Evolutionary conservation across 1,139 yeast genomes (phyloP), one percentile per base, ranked within the genome.

Genomic region (Yamadazyma conglobata): DNA sequence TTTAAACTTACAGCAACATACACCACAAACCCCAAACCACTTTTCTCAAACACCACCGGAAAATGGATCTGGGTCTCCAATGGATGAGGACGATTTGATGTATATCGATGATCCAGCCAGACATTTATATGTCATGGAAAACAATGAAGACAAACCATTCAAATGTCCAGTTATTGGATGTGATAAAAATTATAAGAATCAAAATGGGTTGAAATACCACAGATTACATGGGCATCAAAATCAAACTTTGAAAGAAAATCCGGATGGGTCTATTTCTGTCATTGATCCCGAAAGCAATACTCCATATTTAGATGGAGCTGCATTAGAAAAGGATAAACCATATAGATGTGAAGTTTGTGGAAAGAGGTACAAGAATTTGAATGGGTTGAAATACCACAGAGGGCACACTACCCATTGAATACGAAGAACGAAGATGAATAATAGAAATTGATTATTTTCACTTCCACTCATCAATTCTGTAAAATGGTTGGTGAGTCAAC

Each of bases 341-440:
- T 91, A 91, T 58, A 74, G 96, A 51, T 91, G 99, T 62, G 97
- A 91, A 58, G 96, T 91, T 27, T 91, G 99, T 61, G 97, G 97
- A 34, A 93, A 91, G 63, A 70, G 98, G 36, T 91, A 91, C 64
- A 91, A 93, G 71, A 91, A 91, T 55, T 70, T 91, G 50, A 91
- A 91, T 58, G 99, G 99, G 21, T 73, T 91, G 58, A 91, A 91
- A 61, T 91, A 91, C 57, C 99, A 91, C 57, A 77, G 97, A 48
- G 97, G 96, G 15, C 99, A 91, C 60, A 83, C 97, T 13, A 89
- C 97, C 26, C 97, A 91, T 68, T 89, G 60, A 62, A 14, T 10
- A 5, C 14, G 13, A 10, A 10, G 25, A 7, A 15, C 19, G 12
- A 15, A 11, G 14, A 21, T n/a, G n/a, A n/a, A n/a, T n/a, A 11